phyloP scores from a whole-genome alignment of 179 eudicot species.

The Spergularia azorica region DNA sequence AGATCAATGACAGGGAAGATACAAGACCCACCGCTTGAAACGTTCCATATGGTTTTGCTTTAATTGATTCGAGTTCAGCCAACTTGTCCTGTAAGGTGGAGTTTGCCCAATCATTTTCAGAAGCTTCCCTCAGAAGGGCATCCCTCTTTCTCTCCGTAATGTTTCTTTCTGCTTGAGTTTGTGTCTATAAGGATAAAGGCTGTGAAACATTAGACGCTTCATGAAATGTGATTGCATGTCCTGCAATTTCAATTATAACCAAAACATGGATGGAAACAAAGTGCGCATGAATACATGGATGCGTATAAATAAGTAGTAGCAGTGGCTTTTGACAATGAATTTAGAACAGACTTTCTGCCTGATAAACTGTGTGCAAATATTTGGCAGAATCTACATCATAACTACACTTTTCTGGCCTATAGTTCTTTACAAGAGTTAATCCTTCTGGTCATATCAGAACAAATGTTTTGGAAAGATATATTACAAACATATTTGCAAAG shows the following conservation, averaged over 20 bases:
- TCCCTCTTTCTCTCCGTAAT: constrained; percentile 77
- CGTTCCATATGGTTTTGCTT: constrained; percentile 77
- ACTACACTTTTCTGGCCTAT: not conserved
- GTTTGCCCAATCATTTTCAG: constrained; percentile 45
- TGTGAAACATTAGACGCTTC: constrained; percentile 21
- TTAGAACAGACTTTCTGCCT: not conserved
- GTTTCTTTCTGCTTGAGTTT: constrained; percentile 89
- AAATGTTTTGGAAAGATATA: not conserved
- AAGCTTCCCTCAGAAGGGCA: constrained; percentile 53
- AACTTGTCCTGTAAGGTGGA: constrained; percentile 47
- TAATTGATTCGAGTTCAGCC: constrained; percentile 55
- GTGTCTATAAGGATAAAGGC: constrained; percentile 57
- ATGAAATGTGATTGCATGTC: constrained; percentile 19
- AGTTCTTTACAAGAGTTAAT: not conserved
- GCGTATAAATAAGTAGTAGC: not conserved
- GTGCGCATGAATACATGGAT: too few relatives aligned
- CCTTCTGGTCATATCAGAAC: not conserved
- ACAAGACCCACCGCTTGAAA: constrained; percentile 67
- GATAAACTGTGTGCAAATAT: not conserved
- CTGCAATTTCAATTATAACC: constrained; percentile 6
- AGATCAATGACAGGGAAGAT: not conserved
- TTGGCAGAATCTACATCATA: constrained; percentile 7
- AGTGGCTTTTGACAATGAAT: not conserved
- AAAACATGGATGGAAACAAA: not conserved
- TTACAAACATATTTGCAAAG: not conserved